Base-by-base conservation (phyloP, 2,329 filamentous ascomycete species). In the Penicillium sp. region DNA sequence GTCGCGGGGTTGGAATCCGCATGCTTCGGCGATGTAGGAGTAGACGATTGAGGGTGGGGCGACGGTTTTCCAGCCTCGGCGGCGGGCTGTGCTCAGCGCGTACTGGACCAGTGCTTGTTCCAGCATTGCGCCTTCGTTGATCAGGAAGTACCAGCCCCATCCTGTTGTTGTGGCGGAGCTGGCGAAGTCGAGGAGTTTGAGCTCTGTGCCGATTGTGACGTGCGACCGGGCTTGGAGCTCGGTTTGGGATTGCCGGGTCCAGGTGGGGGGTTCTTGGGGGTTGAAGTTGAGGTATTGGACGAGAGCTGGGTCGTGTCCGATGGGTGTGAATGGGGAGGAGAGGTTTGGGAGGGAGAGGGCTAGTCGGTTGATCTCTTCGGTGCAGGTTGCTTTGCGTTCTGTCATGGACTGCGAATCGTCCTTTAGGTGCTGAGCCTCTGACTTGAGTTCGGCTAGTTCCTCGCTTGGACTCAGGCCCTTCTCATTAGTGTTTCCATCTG, bases 61-160 rank as follows among this genome's bases (percentile, higher is more conserved):
- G 8, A 95, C 90, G 57, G 88, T 84, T 40, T 81, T 85, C 91
- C 92, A 99, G 50, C 91, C 91, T 63, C 85, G 82, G 49, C 82
- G 83, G 56, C 87, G 85, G 9, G 90, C 90, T 1, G 90, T 84
- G 10, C 83, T 81, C 3, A 97, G 82, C 0, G 94, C 88, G 73
- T 95, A 97, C 73, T 93, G 89, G 13, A 97, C 80, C 3, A 99
- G 83, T 0, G 94, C 94, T 72, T 97, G 93, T 77, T 99, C 94
- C n/a, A 99, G 84, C 73, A 94, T 85, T 0, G 93, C 93, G 9
- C 87, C 94, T 70, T 96, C 93, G 71, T 93, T 91, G n/a, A 91
- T 81, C 12, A 99, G 85, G 76, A 92, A 97, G 78, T 99, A 99
- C 91, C 92, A 99, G 1, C 94, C 94, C 93, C 93, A 99, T 38